phyloP scores from a whole-genome alignment of 2,329 filamentous ascomycete genomes.

The Penicillium sp. region DNA sequence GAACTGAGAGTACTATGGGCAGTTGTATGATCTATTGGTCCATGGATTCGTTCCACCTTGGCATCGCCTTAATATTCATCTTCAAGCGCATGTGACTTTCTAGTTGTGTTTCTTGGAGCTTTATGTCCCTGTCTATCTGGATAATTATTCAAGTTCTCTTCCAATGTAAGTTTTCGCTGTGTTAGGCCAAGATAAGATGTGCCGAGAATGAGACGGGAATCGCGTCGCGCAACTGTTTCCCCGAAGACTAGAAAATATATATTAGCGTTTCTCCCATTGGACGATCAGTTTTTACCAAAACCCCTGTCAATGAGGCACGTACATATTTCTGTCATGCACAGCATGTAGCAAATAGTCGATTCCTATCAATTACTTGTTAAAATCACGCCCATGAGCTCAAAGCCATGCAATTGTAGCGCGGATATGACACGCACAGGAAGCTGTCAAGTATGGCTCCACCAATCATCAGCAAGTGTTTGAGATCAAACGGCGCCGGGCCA shows the following conservation, averaged over 20 bases:
- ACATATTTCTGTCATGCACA: neutral
- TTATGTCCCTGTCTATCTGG: too few relatives aligned
- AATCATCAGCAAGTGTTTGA: constrained; percentile 26
- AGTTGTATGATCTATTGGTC: too few relatives aligned
- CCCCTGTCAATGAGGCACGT: neutral
- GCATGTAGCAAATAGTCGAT: neutral
- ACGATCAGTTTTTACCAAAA: neutral
- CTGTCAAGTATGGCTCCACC: constrained; percentile 9
- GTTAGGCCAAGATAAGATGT: too few relatives aligned
- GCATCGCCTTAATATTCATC: too few relatives aligned
- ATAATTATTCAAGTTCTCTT: too few relatives aligned
- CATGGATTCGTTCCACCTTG: too few relatives aligned
- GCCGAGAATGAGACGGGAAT: too few relatives aligned
- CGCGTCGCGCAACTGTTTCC: too few relatives aligned
- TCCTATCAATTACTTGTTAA: neutral
- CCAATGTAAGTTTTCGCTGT: too few relatives aligned
- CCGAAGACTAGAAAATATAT: neutral
- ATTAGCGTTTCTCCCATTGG: neutral
- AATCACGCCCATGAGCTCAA: neutral
- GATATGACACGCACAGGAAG: constrained; percentile 12
- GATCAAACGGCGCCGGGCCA: constrained; percentile 21
- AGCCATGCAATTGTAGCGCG: neutral
- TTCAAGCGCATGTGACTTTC: too few relatives aligned
- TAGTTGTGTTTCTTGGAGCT: too few relatives aligned
- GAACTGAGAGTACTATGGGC: too few relatives aligned